Evolutionary conservation across 2,329 filamentous ascomycete species (phyloP).

Genomic region (Talaromyces sp.): DNA sequence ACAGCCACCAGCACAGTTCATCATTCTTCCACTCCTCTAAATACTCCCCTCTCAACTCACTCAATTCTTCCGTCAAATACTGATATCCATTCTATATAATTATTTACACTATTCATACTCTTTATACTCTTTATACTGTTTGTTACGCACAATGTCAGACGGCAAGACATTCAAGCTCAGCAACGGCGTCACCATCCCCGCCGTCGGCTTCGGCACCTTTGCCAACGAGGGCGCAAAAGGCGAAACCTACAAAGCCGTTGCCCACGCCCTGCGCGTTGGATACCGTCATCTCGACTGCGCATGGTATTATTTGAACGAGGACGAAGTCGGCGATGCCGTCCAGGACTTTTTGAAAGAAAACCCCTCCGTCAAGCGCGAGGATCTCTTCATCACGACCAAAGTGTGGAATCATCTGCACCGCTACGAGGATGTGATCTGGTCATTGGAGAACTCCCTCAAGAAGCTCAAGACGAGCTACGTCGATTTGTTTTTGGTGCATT

Average conservation of each 20-base stretch:
- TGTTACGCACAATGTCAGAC: constrained; percentile 54
- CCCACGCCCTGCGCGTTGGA: constrained; percentile 49
- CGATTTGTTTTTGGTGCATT: constrained; percentile 62
- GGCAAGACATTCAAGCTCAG: constrained; percentile 51
- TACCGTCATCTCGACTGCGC: constrained; percentile 57
- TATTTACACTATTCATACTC: too few species aligned
- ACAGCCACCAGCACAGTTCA: background rate
- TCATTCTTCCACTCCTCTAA: background rate
- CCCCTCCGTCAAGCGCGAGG: constrained; percentile 46
- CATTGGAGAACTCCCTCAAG: constrained; percentile 58
- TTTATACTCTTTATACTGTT: background rate
- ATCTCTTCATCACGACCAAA: constrained; percentile 53
- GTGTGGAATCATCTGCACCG: constrained; percentile 54
- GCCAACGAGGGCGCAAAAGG: constrained; percentile 61
- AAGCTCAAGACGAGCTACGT: constrained; percentile 68
- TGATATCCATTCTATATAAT: background rate
- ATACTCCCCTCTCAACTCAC: background rate
- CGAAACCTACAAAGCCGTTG: constrained; percentile 55
- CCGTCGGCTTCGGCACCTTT: constrained; percentile 63
- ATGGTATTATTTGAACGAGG: constrained; percentile 54
- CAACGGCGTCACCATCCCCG: constrained; percentile 60
- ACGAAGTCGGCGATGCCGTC: constrained; percentile 51
- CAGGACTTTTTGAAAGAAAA: constrained; percentile 53
- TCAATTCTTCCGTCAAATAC: background rate
- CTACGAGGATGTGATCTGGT: constrained; percentile 45